These are phyloP conservation scores for Saccharomycopsis capsularis DNA, from an alignment of 805 yeast species.

Conservation along the genomic window DNA sequence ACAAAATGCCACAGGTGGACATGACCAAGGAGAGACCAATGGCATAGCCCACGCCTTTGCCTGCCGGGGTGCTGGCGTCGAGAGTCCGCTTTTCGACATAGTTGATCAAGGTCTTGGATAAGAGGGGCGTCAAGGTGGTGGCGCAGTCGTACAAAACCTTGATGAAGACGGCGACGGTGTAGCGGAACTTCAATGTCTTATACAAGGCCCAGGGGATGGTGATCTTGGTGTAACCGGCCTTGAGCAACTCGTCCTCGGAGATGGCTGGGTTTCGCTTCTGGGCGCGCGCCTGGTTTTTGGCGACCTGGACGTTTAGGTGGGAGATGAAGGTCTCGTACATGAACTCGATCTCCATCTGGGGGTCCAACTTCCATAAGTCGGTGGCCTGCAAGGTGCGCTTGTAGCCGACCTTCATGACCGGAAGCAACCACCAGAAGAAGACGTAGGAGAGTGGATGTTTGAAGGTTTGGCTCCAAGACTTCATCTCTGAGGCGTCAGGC, in stretches of 20 bases:
- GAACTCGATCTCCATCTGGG: constrained; percentile 36
- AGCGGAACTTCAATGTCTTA: constrained; percentile 42
- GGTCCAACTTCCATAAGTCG: constrained; percentile 47
- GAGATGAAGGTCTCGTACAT: constrained; percentile 33
- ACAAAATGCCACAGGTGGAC: constrained; percentile 31
- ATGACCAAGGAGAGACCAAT: constrained; percentile 45
- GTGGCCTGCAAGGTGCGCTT: constrained; percentile 60
- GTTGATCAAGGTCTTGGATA: constrained; percentile 46
- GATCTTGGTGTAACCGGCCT: constrained; percentile 29
- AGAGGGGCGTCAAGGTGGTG: constrained; percentile 46
- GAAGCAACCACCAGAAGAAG: constrained; percentile 64
- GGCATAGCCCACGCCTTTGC: constrained; percentile 55
- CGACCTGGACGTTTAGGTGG: constrained; percentile 30
- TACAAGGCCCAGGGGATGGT: constrained; percentile 40
- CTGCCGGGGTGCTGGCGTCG: constrained; percentile 30
- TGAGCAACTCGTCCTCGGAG: constrained; percentile 34
- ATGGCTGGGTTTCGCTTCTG: constrained; percentile 29
- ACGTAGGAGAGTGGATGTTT: constrained; percentile 35
- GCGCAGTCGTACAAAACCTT: constrained; percentile 42
- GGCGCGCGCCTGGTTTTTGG: constrained; percentile 29
- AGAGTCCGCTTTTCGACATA: constrained; percentile 42
- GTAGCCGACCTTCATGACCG: constrained; percentile 60
- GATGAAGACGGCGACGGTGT: constrained; percentile 34
- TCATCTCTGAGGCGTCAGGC: constrained; percentile 34
- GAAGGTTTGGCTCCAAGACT: constrained; percentile 16